Evolutionary conservation across 2,329 filamentous ascomycete genomes (phyloP).

Genomic region (Pezicula carpinea): DNA sequence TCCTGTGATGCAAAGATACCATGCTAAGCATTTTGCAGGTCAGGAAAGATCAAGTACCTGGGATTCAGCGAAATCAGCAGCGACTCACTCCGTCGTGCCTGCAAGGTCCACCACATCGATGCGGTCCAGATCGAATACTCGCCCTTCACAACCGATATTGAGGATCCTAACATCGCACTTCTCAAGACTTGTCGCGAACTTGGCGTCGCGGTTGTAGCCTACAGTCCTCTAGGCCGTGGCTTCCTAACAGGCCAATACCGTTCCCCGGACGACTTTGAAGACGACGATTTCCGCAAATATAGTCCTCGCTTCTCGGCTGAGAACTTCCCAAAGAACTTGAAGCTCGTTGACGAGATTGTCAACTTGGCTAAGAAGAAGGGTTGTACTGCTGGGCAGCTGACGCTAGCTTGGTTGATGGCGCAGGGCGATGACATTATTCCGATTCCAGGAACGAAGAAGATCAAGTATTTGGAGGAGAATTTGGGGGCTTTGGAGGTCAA

Average conservation of each 20-base stretch:
- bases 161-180: conserved; percentile 42
- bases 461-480: conserved; percentile 36
- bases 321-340: conserved; percentile 46
- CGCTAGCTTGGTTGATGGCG: conserved; percentile 47
- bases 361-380: conserved; percentile 45
- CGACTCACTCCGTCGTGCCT: conserved; percentile 44
- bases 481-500: conserved; percentile 13
- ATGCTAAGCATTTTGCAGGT: conserved; percentile 21
- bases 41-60: conserved; percentile 53
- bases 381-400: conserved; percentile 43
- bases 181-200: conserved; percentile 53
- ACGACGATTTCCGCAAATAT: conserved; percentile 41
- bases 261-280: conserved; percentile 40
- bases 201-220: conserved; percentile 51
- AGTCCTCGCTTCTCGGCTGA: conserved; percentile 43
- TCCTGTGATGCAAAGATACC: neutral
- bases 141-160: conserved; percentile 53
- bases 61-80: conserved; percentile 50
- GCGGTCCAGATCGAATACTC: conserved; percentile 52
- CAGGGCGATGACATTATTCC: conserved; percentile 49
- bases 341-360: conserved; percentile 39
- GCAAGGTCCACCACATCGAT: conserved; percentile 43
- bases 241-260: conserved; percentile 48
- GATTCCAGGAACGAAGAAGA: conserved; percentile 48
- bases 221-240: conserved; percentile 55